A percentile compares a stretch with the other conserved stretches of the same genome.
phyloP scores from a whole-genome alignment of 2,329 filamentous ascomycete genomes.

The Neocucurbitaria cava region DNA sequence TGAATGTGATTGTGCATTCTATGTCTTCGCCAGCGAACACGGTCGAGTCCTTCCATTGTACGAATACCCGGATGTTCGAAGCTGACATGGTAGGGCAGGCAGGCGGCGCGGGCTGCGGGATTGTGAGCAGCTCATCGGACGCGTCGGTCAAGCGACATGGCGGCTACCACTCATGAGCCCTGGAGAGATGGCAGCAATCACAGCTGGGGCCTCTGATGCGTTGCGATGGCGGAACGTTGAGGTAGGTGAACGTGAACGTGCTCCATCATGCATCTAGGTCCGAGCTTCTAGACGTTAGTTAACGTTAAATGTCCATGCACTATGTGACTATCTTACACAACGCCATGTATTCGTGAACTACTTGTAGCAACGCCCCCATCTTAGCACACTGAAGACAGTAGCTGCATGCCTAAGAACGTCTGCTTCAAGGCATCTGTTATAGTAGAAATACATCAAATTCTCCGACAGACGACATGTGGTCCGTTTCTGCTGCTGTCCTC shows the following conservation, averaged over 20 bases:
- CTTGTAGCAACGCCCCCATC: too few relatives aligned
- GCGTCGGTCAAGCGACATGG: constrained; percentile 35
- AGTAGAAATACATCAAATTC: too few relatives aligned
- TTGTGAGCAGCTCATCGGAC: constrained; percentile 41
- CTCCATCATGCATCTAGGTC: constrained; percentile 1
- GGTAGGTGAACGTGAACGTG: constrained; percentile 3
- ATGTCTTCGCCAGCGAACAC: constrained; percentile 97
- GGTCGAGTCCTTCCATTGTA: constrained; percentile 91
- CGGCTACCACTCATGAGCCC: constrained; percentile 21
- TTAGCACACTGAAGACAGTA: too few relatives aligned
- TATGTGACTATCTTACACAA: too few relatives aligned
- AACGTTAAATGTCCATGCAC: too few relatives aligned
- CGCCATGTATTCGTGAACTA: too few relatives aligned
- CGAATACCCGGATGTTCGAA: constrained; percentile 88
- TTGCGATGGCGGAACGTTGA: neutral
- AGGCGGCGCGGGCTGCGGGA: constrained; percentile 35
- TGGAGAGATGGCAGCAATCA: constrained; percentile 5
- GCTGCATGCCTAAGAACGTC: too few relatives aligned
- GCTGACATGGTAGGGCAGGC: constrained; percentile 40
- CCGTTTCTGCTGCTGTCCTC: too few relatives aligned
- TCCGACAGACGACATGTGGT: too few relatives aligned
- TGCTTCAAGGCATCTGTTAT: too few relatives aligned
- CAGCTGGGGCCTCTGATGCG: constrained; percentile 1
- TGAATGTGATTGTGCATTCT: constrained; percentile 95
- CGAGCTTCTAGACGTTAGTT: neutral